Evolutionary conservation across 805 yeast species (phyloP).

Genomic region (Tetrapisispora pingtungensis): DNA sequence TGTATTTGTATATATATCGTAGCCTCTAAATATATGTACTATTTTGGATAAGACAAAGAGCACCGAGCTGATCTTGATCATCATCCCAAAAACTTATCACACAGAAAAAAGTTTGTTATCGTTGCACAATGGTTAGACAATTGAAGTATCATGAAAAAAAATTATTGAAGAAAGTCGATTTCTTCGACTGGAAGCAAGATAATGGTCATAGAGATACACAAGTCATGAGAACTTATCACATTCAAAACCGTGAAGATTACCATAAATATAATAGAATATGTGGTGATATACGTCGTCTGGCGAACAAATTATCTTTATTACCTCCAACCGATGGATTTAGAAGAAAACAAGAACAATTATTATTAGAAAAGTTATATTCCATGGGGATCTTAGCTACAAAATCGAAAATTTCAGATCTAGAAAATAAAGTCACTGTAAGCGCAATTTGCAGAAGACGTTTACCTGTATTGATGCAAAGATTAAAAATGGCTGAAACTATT

Average conservation of each 20-base stretch:
- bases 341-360: constrained; percentile 74
- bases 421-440: constrained; percentile 84
- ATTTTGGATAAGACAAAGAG: too few relatives aligned
- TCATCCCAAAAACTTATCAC: too few relatives aligned
- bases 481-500: constrained; percentile 86
- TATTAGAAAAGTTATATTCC: constrained; percentile 75
- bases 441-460: constrained; percentile 87
- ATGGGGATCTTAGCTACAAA: constrained; percentile 88
- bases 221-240: constrained; percentile 89
- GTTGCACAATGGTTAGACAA: constrained; percentile 72
- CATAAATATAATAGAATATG: constrained; percentile 88
- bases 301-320: constrained; percentile 73
- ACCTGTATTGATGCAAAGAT: constrained; percentile 88
- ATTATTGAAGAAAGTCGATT: constrained; percentile 88
- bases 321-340: constrained; percentile 84
- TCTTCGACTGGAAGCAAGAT: constrained; percentile 96
- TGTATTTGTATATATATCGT: too few relatives aligned
- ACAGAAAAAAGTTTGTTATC: too few relatives aligned
- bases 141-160: constrained; percentile 93
- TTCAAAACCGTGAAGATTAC: constrained; percentile 92
- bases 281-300: constrained; percentile 82
- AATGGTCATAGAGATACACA: constrained; percentile 92
- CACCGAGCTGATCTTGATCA: too few relatives aligned
- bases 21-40: too few relatives aligned
- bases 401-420: constrained; percentile 84